Evolutionary conservation across 768 basidiomycete genomes (phyloP), one percentile per base, ranked within the genome.

Genomic region (Tephrocybe sp.): DNA sequence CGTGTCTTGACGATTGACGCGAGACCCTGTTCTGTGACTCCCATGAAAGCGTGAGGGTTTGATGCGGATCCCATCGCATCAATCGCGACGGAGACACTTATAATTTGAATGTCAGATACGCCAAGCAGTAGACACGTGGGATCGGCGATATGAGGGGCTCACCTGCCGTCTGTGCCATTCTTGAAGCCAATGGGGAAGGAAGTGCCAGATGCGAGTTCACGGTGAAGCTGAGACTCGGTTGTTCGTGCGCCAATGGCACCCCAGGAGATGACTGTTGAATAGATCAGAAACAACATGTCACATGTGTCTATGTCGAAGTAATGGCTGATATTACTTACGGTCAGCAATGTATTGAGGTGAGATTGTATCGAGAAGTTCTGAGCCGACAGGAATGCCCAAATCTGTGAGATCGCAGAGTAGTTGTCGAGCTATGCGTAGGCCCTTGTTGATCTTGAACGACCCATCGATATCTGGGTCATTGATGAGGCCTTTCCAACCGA

Each of bases 111-210:
- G 7, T 54, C 31, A 29, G 6, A 39, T 16, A 25, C 23, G 12
- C 16, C n/a, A 9, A 43, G 11, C 33, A 44, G 9, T 23, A 23
- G 49, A 48, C 7, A 8, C 41, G 10, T 13, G 36, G 44, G 4
- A 12, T 9, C n/a, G n/a, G n/a, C n/a, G n/a, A n/a, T n/a, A 19
- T 5, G 8, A 10, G 30, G 18, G 42, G 47, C 67, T 47, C 56
- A 80, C 82, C 83, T 84, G 47, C 97, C 97, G 66, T 98, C 95
- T 3, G 97, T 99, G 46, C 97, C 95, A 65, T 99, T 99, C 71
- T 99, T 99, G 84, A 99, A 99, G 8, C 93, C 91, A 56, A 97
- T 92, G 18, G 97, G 94, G 85, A 97, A 98, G 44, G 94, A 97
- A 21, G 91, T 86, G 62, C 94, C 95, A 3, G 89, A 93, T 4